Evolutionary conservation across 2,329 filamentous ascomycete species (phyloP), one percentile per base, ranked within the genome.

Genomic region (Aspergillus fumigatus): DNA sequence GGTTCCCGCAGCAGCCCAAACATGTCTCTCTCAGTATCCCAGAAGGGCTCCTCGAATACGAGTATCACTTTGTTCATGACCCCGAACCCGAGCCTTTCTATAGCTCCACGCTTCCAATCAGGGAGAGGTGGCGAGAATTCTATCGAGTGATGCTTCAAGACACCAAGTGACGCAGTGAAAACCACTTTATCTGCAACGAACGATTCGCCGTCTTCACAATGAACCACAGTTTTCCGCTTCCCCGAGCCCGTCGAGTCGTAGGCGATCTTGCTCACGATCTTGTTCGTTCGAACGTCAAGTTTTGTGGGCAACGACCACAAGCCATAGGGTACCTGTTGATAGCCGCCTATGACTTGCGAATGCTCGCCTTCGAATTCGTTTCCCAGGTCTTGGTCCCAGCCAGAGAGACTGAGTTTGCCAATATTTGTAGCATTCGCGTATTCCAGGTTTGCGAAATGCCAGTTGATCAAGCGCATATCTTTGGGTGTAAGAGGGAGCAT

Each of bases 311-410:
- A 85, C 51, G 88, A 85, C 75, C 89, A 87, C 7, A 99, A 77
- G 3, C 92, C 94, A 63, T 90, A 86, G n/a, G 93, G 90, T 48
- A 99, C 85, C 67, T 92, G 91, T 65, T 95, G 92, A 69, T 97
- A 99, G 1, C 94, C 94, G 43, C 95, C 94, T 26, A 95, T 83
- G 3, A 99, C 86, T 82, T 97, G 93, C 1, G 90, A 91, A 71
- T 99, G 95, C 59, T 89, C 87, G 6, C 94, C 94, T 72, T 97
- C 92, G 78, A 96, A 99, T 70, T 99, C 94, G 66, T 99, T 97
- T 0, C 94, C 94, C 51, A 92, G 92, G 69, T 99, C 95, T 67
- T 99, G 92, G 73, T 99, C 95, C 90, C 95, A 97, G 0, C 92
- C 88, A 7, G 88, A 86, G 14, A 99, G 83, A 72, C 93, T 97